Conservation (phyloP, 371 early-diverging fungal genomes). For the Mucor racemosus region DNA sequence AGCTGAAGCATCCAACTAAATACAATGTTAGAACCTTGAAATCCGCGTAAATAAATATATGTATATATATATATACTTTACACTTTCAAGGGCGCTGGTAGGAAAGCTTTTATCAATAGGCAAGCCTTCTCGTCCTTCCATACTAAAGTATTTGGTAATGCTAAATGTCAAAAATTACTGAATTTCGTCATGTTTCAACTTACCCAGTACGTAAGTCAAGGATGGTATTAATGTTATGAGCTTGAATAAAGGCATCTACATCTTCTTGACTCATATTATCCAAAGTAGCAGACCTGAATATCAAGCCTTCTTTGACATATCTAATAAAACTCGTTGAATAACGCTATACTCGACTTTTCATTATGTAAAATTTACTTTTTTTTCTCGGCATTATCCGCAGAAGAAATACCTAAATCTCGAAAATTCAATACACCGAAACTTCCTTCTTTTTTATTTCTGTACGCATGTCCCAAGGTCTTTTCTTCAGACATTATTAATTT, state of each 20-base stretch:
- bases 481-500: conserved; percentile 4
- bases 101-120: conserved; percentile 43
- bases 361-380: conserved; percentile 18
- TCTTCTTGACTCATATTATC: conserved; percentile 33
- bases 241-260: conserved; percentile 28
- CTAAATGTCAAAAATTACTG: not conserved
- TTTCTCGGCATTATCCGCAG: conserved; percentile 26
- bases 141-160: not conserved
- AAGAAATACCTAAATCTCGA: conserved; percentile 35
- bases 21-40: not conserved
- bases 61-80: conserved; percentile 9
- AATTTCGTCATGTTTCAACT: not conserved
- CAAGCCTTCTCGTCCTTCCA: conserved; percentile 32
- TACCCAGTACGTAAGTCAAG: conserved; percentile 36
- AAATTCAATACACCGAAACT: conserved; percentile 37
- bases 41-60: not conserved
- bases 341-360: not conserved
- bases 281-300: conserved; percentile 39
- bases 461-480: conserved; percentile 12
- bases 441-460: conserved; percentile 25
- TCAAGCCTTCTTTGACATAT: conserved; percentile 31
- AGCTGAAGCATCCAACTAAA: conserved; percentile 6
- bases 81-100: conserved; percentile 28
- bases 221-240: conserved; percentile 34
- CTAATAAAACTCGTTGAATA: conserved; percentile 5